These are phyloP conservation scores for Penicillium salamii DNA, from an alignment of 495 filamentous ascomycete species.

Conservation along the genomic window DNA sequence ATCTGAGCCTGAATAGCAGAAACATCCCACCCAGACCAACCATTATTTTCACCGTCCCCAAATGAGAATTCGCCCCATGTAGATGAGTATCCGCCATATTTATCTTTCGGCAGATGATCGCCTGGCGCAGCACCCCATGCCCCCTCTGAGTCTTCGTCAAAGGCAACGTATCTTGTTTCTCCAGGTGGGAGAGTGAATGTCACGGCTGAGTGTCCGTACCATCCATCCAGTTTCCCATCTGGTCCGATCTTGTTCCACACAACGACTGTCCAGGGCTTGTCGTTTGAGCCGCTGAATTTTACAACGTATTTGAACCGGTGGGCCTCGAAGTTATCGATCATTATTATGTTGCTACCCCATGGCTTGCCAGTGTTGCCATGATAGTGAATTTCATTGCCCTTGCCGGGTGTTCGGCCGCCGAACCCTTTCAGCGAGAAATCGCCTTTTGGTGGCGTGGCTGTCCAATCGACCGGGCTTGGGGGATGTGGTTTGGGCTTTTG, in stretches of 20 bases:
- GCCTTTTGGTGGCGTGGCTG: constrained; percentile 18
- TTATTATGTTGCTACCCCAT: constrained; percentile 54
- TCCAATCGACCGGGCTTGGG: constrained; percentile 20
- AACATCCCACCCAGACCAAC: constrained; percentile 45
- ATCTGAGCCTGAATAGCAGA: constrained; percentile 45
- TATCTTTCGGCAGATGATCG: constrained; percentile 28
- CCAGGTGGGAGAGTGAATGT: constrained; percentile 42
- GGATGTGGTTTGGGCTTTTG: not conserved
- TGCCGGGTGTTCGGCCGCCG: constrained; percentile 24
- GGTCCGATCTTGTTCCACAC: constrained; percentile 56
- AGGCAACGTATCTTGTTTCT: constrained; percentile 43
- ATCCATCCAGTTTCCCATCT: constrained; percentile 41
- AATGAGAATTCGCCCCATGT: constrained; percentile 49
- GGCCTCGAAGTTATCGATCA: constrained; percentile 32
- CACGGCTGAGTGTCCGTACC: constrained; percentile 43
- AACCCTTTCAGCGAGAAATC: constrained; percentile 26
- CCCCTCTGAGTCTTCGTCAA: constrained; percentile 47
- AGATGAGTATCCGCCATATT: constrained; percentile 37
- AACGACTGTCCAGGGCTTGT: constrained; percentile 37
- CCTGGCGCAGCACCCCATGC: constrained; percentile 39
- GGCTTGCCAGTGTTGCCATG: constrained; percentile 49
- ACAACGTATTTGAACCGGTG: constrained; percentile 46
- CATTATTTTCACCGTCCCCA: constrained; percentile 31
- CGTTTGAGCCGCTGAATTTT: constrained; percentile 38
- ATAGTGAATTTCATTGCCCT: constrained; percentile 32